A percentile compares a stretch with the other conserved stretches of the same genome.
These are phyloP conservation scores for Penicillium expansum DNA, from an alignment of 2,329 filamentous ascomycete species.

Conservation along the genomic window DNA sequence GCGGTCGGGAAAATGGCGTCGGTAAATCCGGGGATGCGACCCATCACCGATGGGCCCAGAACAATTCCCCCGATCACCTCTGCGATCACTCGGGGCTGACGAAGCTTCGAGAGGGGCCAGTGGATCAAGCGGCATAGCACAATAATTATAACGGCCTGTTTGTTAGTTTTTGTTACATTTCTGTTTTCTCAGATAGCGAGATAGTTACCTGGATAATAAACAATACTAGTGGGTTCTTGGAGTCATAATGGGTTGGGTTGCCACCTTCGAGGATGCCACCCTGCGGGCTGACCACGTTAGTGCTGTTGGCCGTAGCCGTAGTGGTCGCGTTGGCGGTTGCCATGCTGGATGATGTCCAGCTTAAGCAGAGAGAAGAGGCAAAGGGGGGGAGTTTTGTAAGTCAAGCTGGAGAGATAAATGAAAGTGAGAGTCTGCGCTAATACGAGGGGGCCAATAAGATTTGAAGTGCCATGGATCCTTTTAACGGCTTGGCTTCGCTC, in stretches of 20 bases:
- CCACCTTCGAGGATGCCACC: constrained; percentile 69
- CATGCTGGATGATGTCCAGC: constrained; percentile 16
- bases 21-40: constrained; percentile 76
- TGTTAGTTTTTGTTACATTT: not conserved
- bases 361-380: not conserved
- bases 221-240: constrained; percentile 68
- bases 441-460: not conserved
- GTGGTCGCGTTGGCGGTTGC: constrained; percentile 17
- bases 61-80: constrained; percentile 84
- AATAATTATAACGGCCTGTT: constrained; percentile 65
- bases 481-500: not conserved
- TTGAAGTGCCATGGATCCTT: not conserved
- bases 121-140: constrained; percentile 72
- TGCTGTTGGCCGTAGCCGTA: constrained; percentile 11
- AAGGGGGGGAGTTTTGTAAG: not conserved
- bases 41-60: constrained; percentile 83
- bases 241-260: constrained; percentile 66
- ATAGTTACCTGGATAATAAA: constrained; percentile 69
- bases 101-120: constrained; percentile 71
- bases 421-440: not conserved
- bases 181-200: not conserved
- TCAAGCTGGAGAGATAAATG: not conserved
- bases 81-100: constrained; percentile 78
- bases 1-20: constrained; percentile 70
- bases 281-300: constrained; percentile 47